phyloP scores from a whole-genome alignment of 169 alveolate genomes.

The Pseudocohnilembus persalinus region DNA sequence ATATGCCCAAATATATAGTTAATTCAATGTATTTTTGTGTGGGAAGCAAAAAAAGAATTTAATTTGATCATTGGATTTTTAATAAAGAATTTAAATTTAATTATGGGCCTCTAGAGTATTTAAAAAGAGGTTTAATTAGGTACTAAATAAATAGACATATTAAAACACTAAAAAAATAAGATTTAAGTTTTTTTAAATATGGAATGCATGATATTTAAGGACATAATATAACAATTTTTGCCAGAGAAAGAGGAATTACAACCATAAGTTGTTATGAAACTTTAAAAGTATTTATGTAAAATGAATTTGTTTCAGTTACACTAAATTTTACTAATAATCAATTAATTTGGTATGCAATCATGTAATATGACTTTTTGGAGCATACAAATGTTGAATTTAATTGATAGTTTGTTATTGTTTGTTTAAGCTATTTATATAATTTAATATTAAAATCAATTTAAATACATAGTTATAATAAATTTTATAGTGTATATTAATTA shows the following conservation, averaged over 20 bases:
- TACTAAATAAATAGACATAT: constrained; percentile 32
- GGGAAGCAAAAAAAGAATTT: constrained; percentile 22
- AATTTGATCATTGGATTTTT: constrained; percentile 17
- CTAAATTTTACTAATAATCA: constrained; percentile 36
- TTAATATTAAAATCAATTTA: no score
- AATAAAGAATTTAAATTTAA: constrained; percentile 23
- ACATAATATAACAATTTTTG: constrained; percentile 31
- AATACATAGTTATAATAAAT: no score
- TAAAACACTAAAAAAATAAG: constrained; percentile 6
- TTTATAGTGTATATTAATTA: no score
- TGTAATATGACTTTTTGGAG: constrained; percentile 34
- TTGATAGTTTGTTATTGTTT: constrained; percentile 11
- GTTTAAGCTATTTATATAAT: no score
- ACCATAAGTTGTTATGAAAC: constrained; percentile 19
- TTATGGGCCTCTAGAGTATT: constrained; percentile 31
- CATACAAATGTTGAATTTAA: constrained; percentile 15
- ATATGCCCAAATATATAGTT: constrained; percentile 24
- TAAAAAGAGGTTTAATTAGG: constrained; percentile 25
- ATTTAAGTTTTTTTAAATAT: constrained; percentile 25
- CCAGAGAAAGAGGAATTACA: constrained; percentile 56
- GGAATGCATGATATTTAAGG: constrained; percentile 39
- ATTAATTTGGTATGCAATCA: constrained; percentile 44
- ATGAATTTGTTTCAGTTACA: constrained; percentile 33
- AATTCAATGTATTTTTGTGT: constrained; percentile 20
- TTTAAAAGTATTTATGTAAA: constrained; percentile 22